These are phyloP conservation scores for Colletotrichum acutatum DNA, from an alignment of 2,329 filamentous ascomycete genomes.

Conservation along the genomic window DNA sequence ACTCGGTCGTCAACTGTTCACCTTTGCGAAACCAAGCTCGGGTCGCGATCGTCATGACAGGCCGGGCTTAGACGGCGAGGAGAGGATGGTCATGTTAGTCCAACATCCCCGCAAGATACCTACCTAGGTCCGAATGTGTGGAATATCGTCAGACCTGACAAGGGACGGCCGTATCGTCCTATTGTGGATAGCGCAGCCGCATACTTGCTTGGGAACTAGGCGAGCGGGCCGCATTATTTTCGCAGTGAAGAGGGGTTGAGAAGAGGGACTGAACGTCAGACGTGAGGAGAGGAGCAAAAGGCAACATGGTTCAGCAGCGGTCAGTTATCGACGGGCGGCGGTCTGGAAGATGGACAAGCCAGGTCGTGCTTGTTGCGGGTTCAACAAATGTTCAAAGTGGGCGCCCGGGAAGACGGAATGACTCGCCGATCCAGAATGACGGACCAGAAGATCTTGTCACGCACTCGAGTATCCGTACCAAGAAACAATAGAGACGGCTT, in stretches of 20 bases:
- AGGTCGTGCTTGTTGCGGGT: conserved; percentile 9
- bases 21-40: neutral
- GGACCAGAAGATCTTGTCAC: neutral
- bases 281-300: conserved; percentile 7
- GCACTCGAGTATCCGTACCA: neutral
- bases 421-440: conserved; percentile 7
- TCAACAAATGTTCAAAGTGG: neutral
- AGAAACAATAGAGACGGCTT: neutral
- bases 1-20: neutral
- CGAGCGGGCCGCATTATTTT: conserved; percentile 12
- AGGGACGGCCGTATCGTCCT: conserved; percentile 18
- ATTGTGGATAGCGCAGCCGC: conserved; percentile 19
- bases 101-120: neutral
- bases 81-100: neutral
- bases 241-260: conserved; percentile 1
- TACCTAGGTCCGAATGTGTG: conserved; percentile 2
- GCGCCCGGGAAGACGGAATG: conserved; percentile 2
- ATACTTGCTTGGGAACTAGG: conserved; percentile 2
- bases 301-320: conserved; percentile 8
- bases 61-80: neutral
- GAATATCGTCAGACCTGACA: conserved; percentile 15
- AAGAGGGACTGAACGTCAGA: conserved; percentile 5
- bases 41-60: neutral
- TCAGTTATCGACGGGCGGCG: conserved; percentile 16
- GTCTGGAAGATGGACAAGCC: neutral